phyloP scores from a whole-genome alignment of 1,139 yeast genomes.

The Scheffersomyces titani region DNA sequence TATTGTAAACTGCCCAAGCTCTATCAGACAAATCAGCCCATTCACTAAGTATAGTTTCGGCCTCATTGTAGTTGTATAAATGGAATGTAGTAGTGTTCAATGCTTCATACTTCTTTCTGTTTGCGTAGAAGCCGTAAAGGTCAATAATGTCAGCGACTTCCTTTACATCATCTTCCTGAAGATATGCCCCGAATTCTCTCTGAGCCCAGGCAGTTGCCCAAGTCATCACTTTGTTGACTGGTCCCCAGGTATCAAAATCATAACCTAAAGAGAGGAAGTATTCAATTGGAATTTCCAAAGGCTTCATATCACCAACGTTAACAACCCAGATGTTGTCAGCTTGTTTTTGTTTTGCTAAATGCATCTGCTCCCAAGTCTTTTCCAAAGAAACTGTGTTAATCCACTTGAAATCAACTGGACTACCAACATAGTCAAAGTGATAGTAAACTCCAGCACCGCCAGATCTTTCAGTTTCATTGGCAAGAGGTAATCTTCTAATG shows the following conservation, averaged over 20 bases:
- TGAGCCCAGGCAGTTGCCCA: conserved; percentile 15
- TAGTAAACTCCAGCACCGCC: conserved; percentile 20
- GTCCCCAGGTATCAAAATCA: conserved; percentile 15
- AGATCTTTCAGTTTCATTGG: conserved; percentile 9
- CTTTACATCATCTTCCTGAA: conserved; percentile 3
- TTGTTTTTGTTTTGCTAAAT: background rate
- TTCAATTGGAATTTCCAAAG: background rate
- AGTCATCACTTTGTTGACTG: conserved; percentile 8
- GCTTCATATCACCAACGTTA: background rate
- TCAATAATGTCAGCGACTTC: conserved; percentile 18
- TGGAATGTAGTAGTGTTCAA: conserved; percentile 14
- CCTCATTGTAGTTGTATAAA: conserved; percentile 15
- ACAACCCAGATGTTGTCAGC: background rate
- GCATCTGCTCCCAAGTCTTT: conserved; percentile 1
- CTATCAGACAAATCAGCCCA: background rate
- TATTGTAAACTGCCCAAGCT: background rate
- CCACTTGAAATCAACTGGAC: conserved; percentile 18
- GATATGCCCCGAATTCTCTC: conserved; percentile 13
- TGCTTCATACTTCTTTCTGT: conserved; percentile 13
- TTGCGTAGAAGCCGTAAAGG: conserved; percentile 14
- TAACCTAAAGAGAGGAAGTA: conserved; percentile 16
- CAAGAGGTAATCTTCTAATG: conserved; percentile 17
- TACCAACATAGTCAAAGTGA: conserved; percentile 20
- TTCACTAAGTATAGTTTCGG: conserved; percentile 1
- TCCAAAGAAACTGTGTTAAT: conserved; percentile 6